A percentile compares a stretch with the other conserved stretches of the same genome.
phyloP scores from a whole-genome alignment of 768 basidiomycete genomes.

The Pulveroboletus ravenelii region DNA sequence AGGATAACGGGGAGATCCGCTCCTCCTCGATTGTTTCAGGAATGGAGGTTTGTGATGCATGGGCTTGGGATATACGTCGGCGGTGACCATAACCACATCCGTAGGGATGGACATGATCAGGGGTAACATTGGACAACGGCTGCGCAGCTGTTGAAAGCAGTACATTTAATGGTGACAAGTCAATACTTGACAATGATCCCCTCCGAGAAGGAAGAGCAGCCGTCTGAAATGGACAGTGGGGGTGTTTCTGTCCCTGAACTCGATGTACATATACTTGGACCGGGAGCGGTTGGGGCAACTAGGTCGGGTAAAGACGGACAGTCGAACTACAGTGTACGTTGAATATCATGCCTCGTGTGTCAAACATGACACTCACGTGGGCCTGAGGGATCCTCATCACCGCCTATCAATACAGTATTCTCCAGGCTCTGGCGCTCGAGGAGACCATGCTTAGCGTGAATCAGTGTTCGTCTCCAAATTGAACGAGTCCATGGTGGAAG shows the following conservation, averaged over 20 bases:
- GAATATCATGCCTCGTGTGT: neutral
- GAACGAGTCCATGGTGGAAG: constrained; percentile 51
- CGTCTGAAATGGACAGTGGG: constrained; percentile 64
- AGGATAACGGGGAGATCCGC: constrained; percentile 28
- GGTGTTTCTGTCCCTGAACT: constrained; percentile 69
- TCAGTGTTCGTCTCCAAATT: constrained; percentile 68
- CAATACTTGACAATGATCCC: constrained; percentile 77
- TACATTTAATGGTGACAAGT: constrained; percentile 56
- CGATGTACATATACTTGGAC: constrained; percentile 64
- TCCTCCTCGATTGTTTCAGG: too few relatives aligned
- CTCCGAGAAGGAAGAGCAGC: constrained; percentile 58
- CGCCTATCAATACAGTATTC: constrained; percentile 45
- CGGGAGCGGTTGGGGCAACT: constrained; percentile 44
- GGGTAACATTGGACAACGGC: constrained; percentile 40
- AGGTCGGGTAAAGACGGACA: constrained; percentile 60
- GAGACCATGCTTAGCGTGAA: constrained; percentile 55
- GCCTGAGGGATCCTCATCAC: constrained; percentile 48
- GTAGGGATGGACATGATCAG: constrained; percentile 33
- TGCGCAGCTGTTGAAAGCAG: constrained; percentile 53
- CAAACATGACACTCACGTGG: constrained; percentile 42
- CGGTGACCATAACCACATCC: constrained; percentile 64
- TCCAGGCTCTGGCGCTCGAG: constrained; percentile 65
- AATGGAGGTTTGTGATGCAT: constrained; percentile 31
- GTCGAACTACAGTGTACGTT: constrained; percentile 32
- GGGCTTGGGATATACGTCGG: constrained; percentile 61